Base-by-base conservation (phyloP, 2,329 filamentous ascomycete species). In the Beauveria brongniartii region DNA sequence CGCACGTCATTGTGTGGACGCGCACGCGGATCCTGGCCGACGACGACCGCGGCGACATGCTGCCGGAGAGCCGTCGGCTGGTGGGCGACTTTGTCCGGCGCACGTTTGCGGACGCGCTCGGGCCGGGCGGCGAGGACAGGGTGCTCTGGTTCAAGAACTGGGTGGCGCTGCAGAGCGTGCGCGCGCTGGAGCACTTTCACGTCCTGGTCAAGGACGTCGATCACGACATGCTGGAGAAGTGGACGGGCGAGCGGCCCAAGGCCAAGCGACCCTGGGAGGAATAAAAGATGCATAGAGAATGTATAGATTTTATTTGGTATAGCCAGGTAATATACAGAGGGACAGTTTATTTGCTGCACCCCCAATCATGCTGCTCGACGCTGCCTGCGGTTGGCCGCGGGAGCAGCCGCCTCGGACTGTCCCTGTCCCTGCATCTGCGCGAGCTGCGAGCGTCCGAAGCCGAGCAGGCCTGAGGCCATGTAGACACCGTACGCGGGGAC, bases 101-200 rank as follows among this genome's bases (percentile, higher is more conserved):
- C 64, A 87, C 81, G 18, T 97, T 97, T 70, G 76, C 82, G 40
- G 77, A 81, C n/a, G 75, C 73, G 34, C 74, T 90, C 14, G 80
- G 79, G 0, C 71, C 73, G 0, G 75, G 73, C 3, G 80, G 79
- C n/a, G 73, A 75, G 61, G 74, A 79, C 6, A 77, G 75, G 54
- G 83, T 88, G 50, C 71, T 92, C 63, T 97, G 92, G 91, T 97
- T 97, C 76, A 95, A 93, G 81, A 97, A 97, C 68, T 96, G 92
- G 92, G 86, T 85, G 63, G 85, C 86, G 28, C 76, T 97, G 70
- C 95, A 97, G 78, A 95, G 90, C 67, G 89, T 97, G 47, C 85
- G 92, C 67, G 83, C 89, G 3, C 79, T 97, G 52, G 92, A 96
- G 76, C 93, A 97, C 72, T 87, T 97, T 69, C 93, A 97, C 73